Evolutionary conservation across 2,329 filamentous ascomycete genomes (phyloP).

Genomic region (Epichloe bromicola): DNA sequence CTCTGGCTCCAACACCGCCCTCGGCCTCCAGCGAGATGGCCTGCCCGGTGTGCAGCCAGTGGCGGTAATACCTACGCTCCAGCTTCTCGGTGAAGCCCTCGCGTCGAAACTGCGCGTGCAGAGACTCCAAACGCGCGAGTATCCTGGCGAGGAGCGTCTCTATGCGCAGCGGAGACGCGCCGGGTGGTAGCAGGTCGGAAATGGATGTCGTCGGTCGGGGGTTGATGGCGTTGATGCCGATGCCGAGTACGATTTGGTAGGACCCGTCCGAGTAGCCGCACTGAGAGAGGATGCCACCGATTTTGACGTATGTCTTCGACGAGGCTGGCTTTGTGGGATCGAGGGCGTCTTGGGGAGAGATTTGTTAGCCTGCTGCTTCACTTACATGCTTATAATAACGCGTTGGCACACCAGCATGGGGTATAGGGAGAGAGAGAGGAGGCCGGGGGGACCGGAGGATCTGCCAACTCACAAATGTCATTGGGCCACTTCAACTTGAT

Average conservation of each 20-base stretch:
- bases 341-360: conserved; percentile 38
- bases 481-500: conserved; percentile 96
- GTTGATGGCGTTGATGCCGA: conserved; percentile 80
- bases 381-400: neutral
- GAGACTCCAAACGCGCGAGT: conserved; percentile 60
- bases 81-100: conserved; percentile 63
- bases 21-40: conserved; percentile 65
- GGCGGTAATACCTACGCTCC: conserved; percentile 62
- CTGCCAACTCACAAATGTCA: conserved; percentile 55
- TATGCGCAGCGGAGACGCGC: conserved; percentile 45
- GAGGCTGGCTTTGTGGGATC: conserved; percentile 43
- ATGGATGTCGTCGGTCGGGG: conserved; percentile 76
- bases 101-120: conserved; percentile 63
- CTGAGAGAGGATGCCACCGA: conserved; percentile 86
- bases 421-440: too few species aligned
- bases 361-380: neutral
- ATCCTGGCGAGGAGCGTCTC: conserved; percentile 77
- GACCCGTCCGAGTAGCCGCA: conserved; percentile 63
- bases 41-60: conserved; percentile 77
- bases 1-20: conserved; percentile 58
- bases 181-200: conserved; percentile 51
- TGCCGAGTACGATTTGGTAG: conserved; percentile 77
- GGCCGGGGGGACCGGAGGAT: too few species aligned
- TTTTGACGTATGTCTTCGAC: conserved; percentile 59
- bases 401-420: neutral